These are phyloP conservation scores for Pseudocercospora fijiensis DNA, from an alignment of 2,329 filamentous ascomycete genomes.

Conservation along the genomic window DNA sequence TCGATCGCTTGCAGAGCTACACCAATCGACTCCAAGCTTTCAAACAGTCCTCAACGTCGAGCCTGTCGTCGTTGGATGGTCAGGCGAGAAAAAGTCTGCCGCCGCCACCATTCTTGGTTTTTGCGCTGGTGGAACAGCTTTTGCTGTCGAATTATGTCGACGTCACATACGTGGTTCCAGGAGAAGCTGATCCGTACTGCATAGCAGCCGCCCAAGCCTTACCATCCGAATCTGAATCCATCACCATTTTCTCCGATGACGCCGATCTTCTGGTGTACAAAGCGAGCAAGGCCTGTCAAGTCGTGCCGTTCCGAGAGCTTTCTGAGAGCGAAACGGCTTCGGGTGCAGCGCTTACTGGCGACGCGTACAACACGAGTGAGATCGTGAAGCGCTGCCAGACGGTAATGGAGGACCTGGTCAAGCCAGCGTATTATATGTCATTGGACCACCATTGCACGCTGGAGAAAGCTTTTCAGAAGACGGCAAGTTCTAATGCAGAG, in stretches of 20 bases:
- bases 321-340: constrained; percentile 34
- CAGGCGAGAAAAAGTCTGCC: constrained; percentile 43
- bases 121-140: constrained; percentile 72
- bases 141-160: constrained; percentile 44
- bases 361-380: constrained; percentile 43
- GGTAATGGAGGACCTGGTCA: constrained; percentile 33
- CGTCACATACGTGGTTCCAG: constrained; percentile 64
- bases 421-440: constrained; percentile 44
- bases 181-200: constrained; percentile 83
- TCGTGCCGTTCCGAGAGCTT: constrained; percentile 69
- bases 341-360: constrained; percentile 35
- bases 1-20: constrained; percentile 59
- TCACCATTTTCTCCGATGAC: constrained; percentile 73
- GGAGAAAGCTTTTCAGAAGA: constrained; percentile 21
- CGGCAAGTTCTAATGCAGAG: neutral
- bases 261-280: constrained; percentile 80
- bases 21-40: constrained; percentile 57
- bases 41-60: constrained; percentile 36
- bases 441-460: constrained; percentile 37
- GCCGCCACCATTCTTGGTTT: constrained; percentile 70
- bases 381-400: constrained; percentile 45
- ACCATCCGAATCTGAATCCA: constrained; percentile 27
- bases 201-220: constrained; percentile 61
- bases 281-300: constrained; percentile 59
- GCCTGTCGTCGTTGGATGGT: constrained; percentile 15